Conservation (phyloP, 345 rosid genomes). For the Salix arbutifolia region DNA sequence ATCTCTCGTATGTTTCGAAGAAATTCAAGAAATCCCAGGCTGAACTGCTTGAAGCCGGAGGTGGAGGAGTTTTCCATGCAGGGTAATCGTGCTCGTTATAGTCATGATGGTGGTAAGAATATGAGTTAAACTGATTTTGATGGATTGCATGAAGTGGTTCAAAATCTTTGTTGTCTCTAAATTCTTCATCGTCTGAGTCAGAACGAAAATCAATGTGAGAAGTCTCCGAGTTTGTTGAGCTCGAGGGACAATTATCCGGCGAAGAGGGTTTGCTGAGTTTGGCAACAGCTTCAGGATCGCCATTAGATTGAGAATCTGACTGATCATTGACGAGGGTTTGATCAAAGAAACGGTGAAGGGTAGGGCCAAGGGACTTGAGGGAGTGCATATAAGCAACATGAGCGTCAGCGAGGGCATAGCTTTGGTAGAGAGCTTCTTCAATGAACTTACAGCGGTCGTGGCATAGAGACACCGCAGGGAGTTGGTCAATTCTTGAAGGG, state of each 20-base stretch:
- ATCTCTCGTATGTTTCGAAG: constrained; percentile 46
- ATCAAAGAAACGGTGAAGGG: constrained; percentile 40
- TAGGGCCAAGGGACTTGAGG: constrained; percentile 40
- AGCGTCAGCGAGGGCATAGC: constrained; percentile 53
- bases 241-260: constrained; percentile 26
- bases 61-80: constrained; percentile 41
- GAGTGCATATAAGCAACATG: constrained; percentile 50
- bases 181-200: constrained; percentile 45
- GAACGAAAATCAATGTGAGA: constrained; percentile 50
- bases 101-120: not conserved
- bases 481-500: constrained; percentile 48
- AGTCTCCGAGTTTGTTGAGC: constrained; percentile 34
- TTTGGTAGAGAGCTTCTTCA: constrained; percentile 49
- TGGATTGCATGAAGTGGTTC: constrained; percentile 6
- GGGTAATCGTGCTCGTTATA: not conserved
- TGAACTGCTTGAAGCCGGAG: constrained; percentile 39
- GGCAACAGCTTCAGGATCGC: not conserved
- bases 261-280: constrained; percentile 16
- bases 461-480: constrained; percentile 56
- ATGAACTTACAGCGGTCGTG: constrained; percentile 57
- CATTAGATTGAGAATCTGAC: not conserved
- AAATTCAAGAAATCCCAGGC: constrained; percentile 66
- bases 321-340: not conserved
- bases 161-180: constrained; percentile 6
- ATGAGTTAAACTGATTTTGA: constrained; percentile 14